Percentiles rank a stretch among this genome's conserved stretches.
Evolutionary conservation across 345 rosid species (phyloP).

Genomic region (Populus simonii): DNA sequence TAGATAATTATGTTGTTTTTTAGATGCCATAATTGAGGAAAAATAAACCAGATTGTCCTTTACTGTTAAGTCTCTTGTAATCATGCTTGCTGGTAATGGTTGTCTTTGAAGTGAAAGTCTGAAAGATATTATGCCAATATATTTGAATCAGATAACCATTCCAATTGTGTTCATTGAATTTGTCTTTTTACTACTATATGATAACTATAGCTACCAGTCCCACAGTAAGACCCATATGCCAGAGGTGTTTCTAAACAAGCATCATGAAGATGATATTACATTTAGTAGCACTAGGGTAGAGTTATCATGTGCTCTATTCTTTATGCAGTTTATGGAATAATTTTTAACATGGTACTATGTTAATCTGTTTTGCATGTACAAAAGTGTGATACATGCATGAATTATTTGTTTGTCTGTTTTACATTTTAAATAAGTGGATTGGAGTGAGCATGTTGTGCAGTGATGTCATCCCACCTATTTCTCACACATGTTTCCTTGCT

Average conservation of each 20-base stretch:
- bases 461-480: background rate
- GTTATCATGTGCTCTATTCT: background rate
- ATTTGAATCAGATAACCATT: background rate
- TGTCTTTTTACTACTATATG: background rate
- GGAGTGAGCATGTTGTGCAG: background rate
- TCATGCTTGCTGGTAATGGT: background rate
- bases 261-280: background rate
- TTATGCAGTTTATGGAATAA: background rate
- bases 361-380: background rate
- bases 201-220: background rate
- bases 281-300: background rate
- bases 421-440: background rate
- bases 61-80: slow-evolving; percentile 1
- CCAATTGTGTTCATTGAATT: background rate
- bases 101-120: background rate
- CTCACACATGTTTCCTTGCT: slow-evolving; percentile 51
- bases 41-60: background rate
- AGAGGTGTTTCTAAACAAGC: background rate
- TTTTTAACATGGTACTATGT: background rate
- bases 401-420: background rate
- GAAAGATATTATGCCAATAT: background rate
- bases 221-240: background rate
- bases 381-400: background rate
- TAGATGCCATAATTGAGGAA: background rate
- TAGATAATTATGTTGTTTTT: background rate